phyloP scores from a whole-genome alignment of 2,329 filamentous ascomycete species.

The Ampelomyces quisqualis region DNA sequence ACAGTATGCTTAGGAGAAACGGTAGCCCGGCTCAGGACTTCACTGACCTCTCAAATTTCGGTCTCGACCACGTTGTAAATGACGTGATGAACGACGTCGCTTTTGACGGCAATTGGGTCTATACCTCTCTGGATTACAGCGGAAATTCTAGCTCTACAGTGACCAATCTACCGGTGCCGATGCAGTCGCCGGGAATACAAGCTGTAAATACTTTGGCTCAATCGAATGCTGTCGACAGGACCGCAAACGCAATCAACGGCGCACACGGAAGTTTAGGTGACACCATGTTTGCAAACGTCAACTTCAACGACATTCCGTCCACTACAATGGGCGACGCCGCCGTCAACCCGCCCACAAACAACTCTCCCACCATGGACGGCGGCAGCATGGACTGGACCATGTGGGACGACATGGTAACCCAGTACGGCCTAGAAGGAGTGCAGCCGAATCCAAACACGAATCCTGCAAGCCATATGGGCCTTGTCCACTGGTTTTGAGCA shows the following conservation, averaged over 20 bases:
- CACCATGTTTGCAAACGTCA: conserved; percentile 20
- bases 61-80: conserved; percentile 30
- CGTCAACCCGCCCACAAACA: conserved; percentile 13
- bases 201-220: not conserved
- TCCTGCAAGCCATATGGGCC: conserved; percentile 16
- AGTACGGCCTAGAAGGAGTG: conserved; percentile 49
- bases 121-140: conserved; percentile 1
- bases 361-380: conserved; percentile 38
- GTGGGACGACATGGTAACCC: conserved; percentile 52
- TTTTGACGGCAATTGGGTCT: conserved; percentile 5
- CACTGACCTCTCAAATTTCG: conserved; percentile 21
- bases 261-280: conserved; percentile 14
- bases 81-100: conserved; percentile 30
- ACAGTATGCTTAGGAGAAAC: not conserved
- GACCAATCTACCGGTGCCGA: too few relatives aligned
- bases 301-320: conserved; percentile 21
- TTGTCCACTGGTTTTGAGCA: conserved; percentile 31
- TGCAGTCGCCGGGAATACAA: too few relatives aligned
- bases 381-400: conserved; percentile 51
- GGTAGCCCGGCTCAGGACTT: conserved; percentile 18
- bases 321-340: conserved; percentile 2
- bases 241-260: conserved; percentile 14
- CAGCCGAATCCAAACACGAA: conserved; percentile 7
- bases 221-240: conserved; percentile 1
- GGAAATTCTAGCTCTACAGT: too few relatives aligned